Conservation (phyloP, 495 filamentous ascomycete species). For the Umbilicaria muhlenbergii region DNA sequence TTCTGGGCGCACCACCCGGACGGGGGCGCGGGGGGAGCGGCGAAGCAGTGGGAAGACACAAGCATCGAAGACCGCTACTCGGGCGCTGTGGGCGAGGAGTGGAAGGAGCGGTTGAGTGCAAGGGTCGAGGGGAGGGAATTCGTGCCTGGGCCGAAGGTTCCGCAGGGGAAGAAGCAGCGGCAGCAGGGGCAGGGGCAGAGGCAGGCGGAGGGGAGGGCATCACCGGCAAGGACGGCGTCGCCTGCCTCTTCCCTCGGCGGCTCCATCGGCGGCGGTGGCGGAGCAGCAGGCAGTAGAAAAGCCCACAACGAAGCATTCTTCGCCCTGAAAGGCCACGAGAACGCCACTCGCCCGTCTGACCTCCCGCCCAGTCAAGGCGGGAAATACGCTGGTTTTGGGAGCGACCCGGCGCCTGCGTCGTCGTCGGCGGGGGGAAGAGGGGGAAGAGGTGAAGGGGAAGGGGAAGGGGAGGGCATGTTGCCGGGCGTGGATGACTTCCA, state of each 20-base stretch:
- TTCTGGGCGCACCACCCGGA: constrained; percentile 65
- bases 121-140: constrained; percentile 79
- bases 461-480: constrained; percentile 25
- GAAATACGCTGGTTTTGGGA: constrained; percentile 84
- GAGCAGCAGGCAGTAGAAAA: constrained; percentile 29
- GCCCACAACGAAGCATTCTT: constrained; percentile 79
- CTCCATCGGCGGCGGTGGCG: neutral
- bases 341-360: constrained; percentile 55
- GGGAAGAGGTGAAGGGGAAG: constrained; percentile 11
- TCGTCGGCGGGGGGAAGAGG: constrained; percentile 6
- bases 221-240: constrained; percentile 13
- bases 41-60: constrained; percentile 50
- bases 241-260: constrained; percentile 5
- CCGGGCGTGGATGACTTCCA: constrained; percentile 71
- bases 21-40: constrained; percentile 37
- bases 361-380: constrained; percentile 80
- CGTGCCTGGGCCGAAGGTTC: constrained; percentile 23
- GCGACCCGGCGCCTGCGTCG: constrained; percentile 33
- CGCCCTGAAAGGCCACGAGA: constrained; percentile 62
- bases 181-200: too few species aligned
- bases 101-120: constrained; percentile 74
- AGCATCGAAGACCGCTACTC: constrained; percentile 72
- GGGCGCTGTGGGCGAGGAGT: constrained; percentile 81
- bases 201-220: constrained; percentile 22
- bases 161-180: constrained; percentile 24